Base-by-base conservation (phyloP, 495 filamentous ascomycete species). In the Xylaria grammica region DNA sequence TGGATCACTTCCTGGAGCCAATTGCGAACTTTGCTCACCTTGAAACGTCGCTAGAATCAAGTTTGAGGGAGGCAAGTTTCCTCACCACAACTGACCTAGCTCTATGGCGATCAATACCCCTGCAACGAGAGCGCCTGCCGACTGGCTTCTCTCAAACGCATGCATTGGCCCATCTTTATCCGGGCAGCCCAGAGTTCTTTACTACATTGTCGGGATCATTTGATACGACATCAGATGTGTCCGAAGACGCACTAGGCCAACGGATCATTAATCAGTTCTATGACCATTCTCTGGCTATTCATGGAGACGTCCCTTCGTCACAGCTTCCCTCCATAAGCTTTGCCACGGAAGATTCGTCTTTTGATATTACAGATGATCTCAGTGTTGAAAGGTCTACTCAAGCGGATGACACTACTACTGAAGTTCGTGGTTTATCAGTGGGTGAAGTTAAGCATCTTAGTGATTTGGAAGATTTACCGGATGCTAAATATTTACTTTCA, bases 381-480 rank as follows among this genome's bases (percentile, higher is more conserved):
- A 72, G 59, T n/a, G 64, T 40, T 1, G 51, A 62, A 10, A 55
- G 49, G 26, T 69, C 60, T 2, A 63, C 60, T 1, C 50, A 55
- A 15, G 1, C 30, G 40, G 40, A 34, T 15, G 29, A 22, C 17
- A n/a, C 48, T 26, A 44, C 15, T 11, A 13, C 26, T 5, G 27
- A 48, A 26, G 5, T 32, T 20, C 51, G 22, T 30, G 20, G 19
- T 8, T 11, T 26, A 13, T n/a, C 10, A 4, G 60, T 22, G 6
- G 32, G 19, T 17, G 60, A 64, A 17, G 59, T 62, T n/a, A 53
- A 40, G 3, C 78, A 79, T 49, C 72, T 95, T n/a, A 86, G 76
- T 36, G 79, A 91, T 68, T 80, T 98, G 26, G 81, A 84, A 53
- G 83, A 87, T 66, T 78, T 98, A 30, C 94, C 94, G 5, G 86